phyloP scores from a whole-genome alignment of 306 rosid genomes.

The Oemleria cerasiformis region DNA sequence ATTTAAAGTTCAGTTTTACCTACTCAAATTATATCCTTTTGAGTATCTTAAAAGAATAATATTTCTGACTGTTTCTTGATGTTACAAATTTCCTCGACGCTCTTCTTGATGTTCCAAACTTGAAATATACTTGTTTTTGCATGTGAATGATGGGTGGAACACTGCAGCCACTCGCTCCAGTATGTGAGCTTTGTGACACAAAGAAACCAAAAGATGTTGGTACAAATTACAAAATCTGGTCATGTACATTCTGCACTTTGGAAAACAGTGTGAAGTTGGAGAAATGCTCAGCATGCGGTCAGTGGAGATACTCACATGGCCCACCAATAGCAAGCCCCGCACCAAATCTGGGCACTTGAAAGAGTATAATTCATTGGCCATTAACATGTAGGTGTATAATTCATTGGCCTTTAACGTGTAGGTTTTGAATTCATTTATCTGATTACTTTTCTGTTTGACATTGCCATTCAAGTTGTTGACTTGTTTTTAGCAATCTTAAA shows the following conservation, averaged over 20 bases:
- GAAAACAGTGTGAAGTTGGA: conserved; percentile 67
- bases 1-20: background rate
- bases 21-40: background rate
- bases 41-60: background rate
- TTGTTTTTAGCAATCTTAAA: background rate
- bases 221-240: conserved; percentile 50
- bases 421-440: background rate
- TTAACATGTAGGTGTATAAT: background rate
- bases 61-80: background rate
- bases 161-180: conserved; percentile 65
- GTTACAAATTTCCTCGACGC: background rate
- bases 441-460: background rate
- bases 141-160: conserved; percentile 30
- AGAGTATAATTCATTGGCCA: background rate
- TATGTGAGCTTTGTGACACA: conserved; percentile 69
- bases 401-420: background rate
- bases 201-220: conserved; percentile 58
- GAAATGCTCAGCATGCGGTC: conserved; percentile 65
- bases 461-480: background rate
- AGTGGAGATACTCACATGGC: conserved; percentile 81
- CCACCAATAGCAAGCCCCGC: conserved; percentile 35
- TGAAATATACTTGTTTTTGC: conserved; percentile 11
- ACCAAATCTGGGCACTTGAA: conserved; percentile 46
- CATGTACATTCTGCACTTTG: conserved; percentile 70
- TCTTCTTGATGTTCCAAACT: background rate